Evolutionary conservation across 2,329 filamentous ascomycete genomes (phyloP).

Genomic region (Aaosphaeria arxii): DNA sequence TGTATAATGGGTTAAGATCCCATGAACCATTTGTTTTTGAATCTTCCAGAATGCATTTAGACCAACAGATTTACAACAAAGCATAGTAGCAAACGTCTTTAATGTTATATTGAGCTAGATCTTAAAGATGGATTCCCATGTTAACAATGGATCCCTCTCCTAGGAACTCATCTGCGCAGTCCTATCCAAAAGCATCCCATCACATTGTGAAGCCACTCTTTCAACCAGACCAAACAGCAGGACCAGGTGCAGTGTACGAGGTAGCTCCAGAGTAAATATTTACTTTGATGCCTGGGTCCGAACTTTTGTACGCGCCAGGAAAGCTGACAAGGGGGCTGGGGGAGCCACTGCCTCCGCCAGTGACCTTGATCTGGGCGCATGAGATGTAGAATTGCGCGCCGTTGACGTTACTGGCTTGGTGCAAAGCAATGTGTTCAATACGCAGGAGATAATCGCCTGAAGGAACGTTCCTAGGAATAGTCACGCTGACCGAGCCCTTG

Average conservation of each 20-base stretch:
- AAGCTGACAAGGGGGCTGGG: slow-evolving; percentile 41
- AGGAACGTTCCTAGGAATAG: slow-evolving; percentile 40
- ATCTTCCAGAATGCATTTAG: too few relatives aligned
- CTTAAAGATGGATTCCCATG: too few relatives aligned
- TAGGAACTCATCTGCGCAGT: not conserved
- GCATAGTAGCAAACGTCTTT: too few relatives aligned
- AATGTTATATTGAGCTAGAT: too few relatives aligned
- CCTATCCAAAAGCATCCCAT: too few relatives aligned
- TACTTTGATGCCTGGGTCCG: slow-evolving; percentile 30
- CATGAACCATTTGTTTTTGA: too few relatives aligned
- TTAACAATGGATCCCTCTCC: not conserved
- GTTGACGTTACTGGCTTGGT: slow-evolving; percentile 28
- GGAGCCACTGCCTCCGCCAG: slow-evolving; percentile 33
- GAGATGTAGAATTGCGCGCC: slow-evolving; percentile 47
- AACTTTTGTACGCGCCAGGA: slow-evolving; percentile 39
- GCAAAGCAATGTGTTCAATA: slow-evolving; percentile 47
- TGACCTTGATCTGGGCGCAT: slow-evolving; percentile 46
- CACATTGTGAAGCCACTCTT: not conserved
- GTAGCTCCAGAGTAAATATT: slow-evolving; percentile 27
- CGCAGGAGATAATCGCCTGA: slow-evolving; percentile 46
- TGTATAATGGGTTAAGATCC: too few relatives aligned
- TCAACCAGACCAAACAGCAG: slow-evolving; percentile 27
- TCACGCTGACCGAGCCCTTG: slow-evolving; percentile 24
- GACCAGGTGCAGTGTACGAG: slow-evolving; percentile 26
- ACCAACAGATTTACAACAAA: too few relatives aligned